These are phyloP conservation scores for Brettanomyces naardenensis DNA, from an alignment of 805 yeast genomes.

Conservation along the genomic window DNA sequence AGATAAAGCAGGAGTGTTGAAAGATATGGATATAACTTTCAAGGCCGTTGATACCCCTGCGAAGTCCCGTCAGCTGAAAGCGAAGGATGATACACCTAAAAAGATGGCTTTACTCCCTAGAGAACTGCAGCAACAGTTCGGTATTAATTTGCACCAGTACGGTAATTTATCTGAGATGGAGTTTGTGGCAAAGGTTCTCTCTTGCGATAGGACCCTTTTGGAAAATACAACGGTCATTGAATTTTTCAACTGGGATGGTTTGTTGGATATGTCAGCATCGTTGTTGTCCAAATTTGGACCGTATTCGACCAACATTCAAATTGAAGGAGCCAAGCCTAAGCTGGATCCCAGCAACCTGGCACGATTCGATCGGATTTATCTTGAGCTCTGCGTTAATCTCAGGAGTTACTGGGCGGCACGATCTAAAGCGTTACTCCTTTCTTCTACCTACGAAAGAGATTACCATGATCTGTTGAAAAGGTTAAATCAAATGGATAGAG, in stretches of 20 bases:
- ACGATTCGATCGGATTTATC: conserved; percentile 61
- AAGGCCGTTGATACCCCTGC: conserved; percentile 29
- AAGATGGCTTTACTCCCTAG: conserved; percentile 53
- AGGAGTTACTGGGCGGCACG: conserved; percentile 68
- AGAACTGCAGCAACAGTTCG: conserved; percentile 72
- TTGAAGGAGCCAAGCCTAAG: conserved; percentile 34
- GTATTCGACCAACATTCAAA: conserved; percentile 44
- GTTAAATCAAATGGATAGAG: conserved; percentile 50
- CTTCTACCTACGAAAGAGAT: conserved; percentile 55
- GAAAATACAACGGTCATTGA: conserved; percentile 54
- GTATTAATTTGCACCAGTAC: conserved; percentile 66
- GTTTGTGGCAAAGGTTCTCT: conserved; percentile 44
- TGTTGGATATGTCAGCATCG: conserved; percentile 50
- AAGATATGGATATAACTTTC: conserved; percentile 54
- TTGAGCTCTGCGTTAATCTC: conserved; percentile 61
- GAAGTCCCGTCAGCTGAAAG: conserved; percentile 20
- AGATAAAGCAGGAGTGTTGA: conserved; percentile 52
- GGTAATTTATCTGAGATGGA: conserved; percentile 45
- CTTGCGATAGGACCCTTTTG: conserved; percentile 51
- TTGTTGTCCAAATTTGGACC: conserved; percentile 54
- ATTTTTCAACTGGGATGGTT: conserved; percentile 60
- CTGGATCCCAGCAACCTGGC: conserved; percentile 51
- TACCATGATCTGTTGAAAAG: conserved; percentile 52
- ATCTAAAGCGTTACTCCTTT: conserved; percentile 50
- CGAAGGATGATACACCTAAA: conserved; percentile 33